Evolutionary conservation across 768 basidiomycete species (phyloP).

Genomic region (Coprinopsis strossmayeri): DNA sequence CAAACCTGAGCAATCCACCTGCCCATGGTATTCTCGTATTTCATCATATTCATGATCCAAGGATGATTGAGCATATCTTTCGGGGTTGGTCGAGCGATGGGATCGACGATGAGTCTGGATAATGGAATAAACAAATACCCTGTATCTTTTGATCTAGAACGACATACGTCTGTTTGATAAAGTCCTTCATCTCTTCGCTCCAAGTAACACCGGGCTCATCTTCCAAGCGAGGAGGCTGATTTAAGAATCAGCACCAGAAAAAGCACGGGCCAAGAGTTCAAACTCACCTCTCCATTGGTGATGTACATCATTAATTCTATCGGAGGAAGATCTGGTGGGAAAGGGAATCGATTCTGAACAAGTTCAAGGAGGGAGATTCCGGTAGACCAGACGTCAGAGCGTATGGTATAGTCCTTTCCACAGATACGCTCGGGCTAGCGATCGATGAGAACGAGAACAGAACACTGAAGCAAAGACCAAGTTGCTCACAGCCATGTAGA

Average conservation of each 20-base stretch:
- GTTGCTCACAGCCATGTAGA: slow-evolving; percentile 93
- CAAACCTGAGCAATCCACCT: slow-evolving; percentile 84
- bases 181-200: slow-evolving; percentile 86
- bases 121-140: slow-evolving; percentile 10
- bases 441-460: slow-evolving; percentile 10
- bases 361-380: slow-evolving; percentile 93
- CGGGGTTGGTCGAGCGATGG: slow-evolving; percentile 67
- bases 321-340: slow-evolving; percentile 85
- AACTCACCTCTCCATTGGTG: slow-evolving; percentile 64
- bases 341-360: slow-evolving; percentile 91
- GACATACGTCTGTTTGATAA: slow-evolving; percentile 77
- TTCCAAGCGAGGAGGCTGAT: slow-evolving; percentile 73
- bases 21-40: slow-evolving; percentile 82
- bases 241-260: neutral
- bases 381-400: slow-evolving; percentile 97
- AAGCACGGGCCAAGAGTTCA: neutral
- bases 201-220: slow-evolving; percentile 68
- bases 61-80: slow-evolving; percentile 78
- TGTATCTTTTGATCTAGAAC: slow-evolving; percentile 2
- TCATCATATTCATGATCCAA: slow-evolving; percentile 75
- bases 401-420: slow-evolving; percentile 87
- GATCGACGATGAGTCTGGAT: slow-evolving; percentile 63
- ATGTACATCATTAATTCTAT: slow-evolving; percentile 94
- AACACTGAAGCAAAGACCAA: neutral
- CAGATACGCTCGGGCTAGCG: slow-evolving; percentile 87